Base-by-base conservation (phyloP, 2,329 filamentous ascomycete genomes). In the Stenocarpella maydis region DNA sequence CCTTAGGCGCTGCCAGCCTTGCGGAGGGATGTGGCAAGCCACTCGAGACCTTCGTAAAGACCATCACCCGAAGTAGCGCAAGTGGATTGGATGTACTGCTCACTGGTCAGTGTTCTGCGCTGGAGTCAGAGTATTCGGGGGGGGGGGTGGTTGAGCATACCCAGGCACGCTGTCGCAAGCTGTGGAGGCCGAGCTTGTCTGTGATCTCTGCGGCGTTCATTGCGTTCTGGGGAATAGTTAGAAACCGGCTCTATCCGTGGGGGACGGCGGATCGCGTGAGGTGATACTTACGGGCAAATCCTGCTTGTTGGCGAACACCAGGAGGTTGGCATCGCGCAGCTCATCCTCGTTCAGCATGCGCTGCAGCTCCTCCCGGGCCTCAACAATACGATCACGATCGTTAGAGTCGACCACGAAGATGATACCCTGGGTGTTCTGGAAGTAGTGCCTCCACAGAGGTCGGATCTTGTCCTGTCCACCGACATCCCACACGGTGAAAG, bases 161-260 rank as follows among this genome's bases (percentile, higher is more conserved):
- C 96, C 96, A 99, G 79, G 94, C 92, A 83, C 96, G 95, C 88
- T 97, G 94, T 89, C 94, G 94, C 89, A 99, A 88, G 87, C 93
- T 97, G 91, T 98, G 95, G 79, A 99, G 94, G 81, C 96, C 96
- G 84, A 99, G 94, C 91, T 98, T 98, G 87, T 99, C 95, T 84
- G 96, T 99, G 84, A 99, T 98, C 88, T 99, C 96, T 80, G 96
- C 95, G 79, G 96, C 95, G 86, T 97, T 98, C 96, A 98, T 98
- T 84, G 96, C 96, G 82, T 98, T 98, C 95, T 97, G 79, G 71
- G 69, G 72, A 64, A 68, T 71, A 58, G 74, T 80, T 75, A 79
- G 81, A 37, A 28, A 15, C 14, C 12, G 24, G 19, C 14, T 47
- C 4, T 1, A 47, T 50, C 61, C 50, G 54, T 47, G 54, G 21